Conservation (phyloP, 1,284 basidiomycete species). For the Sanghuangporus baumii region DNA sequence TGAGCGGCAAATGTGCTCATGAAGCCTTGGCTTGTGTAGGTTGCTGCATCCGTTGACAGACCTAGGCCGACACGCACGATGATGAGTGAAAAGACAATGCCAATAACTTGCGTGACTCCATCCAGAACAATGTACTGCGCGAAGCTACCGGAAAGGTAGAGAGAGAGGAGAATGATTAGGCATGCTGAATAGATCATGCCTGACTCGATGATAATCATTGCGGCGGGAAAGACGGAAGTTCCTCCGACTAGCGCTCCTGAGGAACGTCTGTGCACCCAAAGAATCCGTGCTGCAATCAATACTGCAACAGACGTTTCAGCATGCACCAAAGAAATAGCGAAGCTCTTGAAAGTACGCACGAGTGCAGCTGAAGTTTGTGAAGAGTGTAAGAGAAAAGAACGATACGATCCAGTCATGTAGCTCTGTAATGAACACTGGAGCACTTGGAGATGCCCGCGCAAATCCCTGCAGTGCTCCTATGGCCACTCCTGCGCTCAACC, state of each 20-base stretch:
- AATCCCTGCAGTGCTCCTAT: conserved; percentile 5
- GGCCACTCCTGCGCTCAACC: conserved; percentile 15
- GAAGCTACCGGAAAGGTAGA: conserved; percentile 15
- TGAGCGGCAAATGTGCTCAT: conserved; percentile 4
- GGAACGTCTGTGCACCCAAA: conserved; percentile 1
- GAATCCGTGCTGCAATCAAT: conserved; percentile 10
- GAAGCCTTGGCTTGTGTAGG: neutral
- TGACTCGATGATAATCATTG: conserved; percentile 19
- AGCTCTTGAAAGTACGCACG: neutral
- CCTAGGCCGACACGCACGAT: conserved; percentile 32
- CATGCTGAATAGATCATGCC: conserved; percentile 18
- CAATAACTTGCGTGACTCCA: neutral
- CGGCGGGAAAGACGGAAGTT: conserved; percentile 7
- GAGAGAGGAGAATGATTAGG: conserved; percentile 15
- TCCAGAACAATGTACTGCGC: conserved; percentile 8
- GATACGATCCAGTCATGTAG: conserved; percentile 15
- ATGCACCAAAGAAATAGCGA: neutral
- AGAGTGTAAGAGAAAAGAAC: conserved; percentile 13
- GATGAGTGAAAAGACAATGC: conserved; percentile 29
- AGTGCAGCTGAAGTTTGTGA: conserved; percentile 14
- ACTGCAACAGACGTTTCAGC: neutral
- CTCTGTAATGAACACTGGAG: conserved; percentile 8
- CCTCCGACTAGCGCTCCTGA: neutral
- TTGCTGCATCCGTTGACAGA: conserved; percentile 18
- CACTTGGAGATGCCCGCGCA: neutral